Base-by-base conservation (phyloP, 202 grass and related monocot genomes). In the Musa balbisiana region DNA sequence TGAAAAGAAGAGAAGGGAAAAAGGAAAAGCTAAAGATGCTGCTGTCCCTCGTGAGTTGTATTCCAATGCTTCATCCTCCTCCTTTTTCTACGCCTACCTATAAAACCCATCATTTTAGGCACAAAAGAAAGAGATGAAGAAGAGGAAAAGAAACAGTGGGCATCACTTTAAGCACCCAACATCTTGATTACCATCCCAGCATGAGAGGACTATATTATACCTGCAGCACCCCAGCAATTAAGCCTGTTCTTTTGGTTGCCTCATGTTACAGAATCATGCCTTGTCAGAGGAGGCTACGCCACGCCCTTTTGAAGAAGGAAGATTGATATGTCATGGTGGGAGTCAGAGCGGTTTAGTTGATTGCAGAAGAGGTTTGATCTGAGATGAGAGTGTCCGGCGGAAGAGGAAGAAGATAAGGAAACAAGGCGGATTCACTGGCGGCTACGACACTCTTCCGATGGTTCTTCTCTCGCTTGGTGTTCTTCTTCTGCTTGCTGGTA, bases 401-500 rank as follows among this genome's bases (percentile, higher is more conserved):
- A 19, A 14, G 16, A 19, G n/a, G 3, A n/a, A 60, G 9, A 60
- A 60, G 17, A n/a, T 16, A 60, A 60, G 56, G 56, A 66, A 67
- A 80, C 33, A 43, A 43, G 33, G 65, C 65, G 27, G 5, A 26
- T 64, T 8, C 80, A 75, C 78, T 60, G 79, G 71, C 55, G 60
- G 64, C 52, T 16, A 53, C 65, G 17, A 29, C 4, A 9, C 23
- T 25, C 21, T 55, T 24, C 52, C 71, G 25, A 55, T 55, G 12
- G 3, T 73, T 53, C 51, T 73, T 14, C 13, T 67, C 51, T 17
- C 82, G 49, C 53, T 62, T 29, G 66, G 29, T 11, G 20, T 69
- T 59, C 66, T 76, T 15, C 73, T 87, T n/a, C 33, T 43, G 33
- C 65, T 86, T 53, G 80, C 23, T 59, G 67, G 54, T 55, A 12